Evolutionary conservation across 2,329 filamentous ascomycete species (phyloP), one percentile per base, ranked within the genome.

Genomic region (Tolypocladium amazonense): DNA sequence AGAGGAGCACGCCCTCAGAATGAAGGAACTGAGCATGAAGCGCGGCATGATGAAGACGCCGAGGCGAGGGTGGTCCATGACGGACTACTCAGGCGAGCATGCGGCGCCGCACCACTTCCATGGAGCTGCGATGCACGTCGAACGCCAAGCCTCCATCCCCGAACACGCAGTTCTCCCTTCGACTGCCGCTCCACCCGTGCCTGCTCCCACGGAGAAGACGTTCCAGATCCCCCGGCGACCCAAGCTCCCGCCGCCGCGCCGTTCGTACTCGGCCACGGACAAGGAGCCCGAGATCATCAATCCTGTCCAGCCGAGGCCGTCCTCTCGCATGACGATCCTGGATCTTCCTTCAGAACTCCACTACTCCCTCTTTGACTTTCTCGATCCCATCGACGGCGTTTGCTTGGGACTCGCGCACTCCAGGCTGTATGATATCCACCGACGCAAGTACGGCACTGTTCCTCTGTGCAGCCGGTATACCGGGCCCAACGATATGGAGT

Each of bases 331-430:
- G 56, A 75, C 75, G 20, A 72, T 87, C 9, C 67, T 76, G 43
- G 78, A 82, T 58, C 76, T 87, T 2, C 84, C 84, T 18, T 70
- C 78, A 0, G 84, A 87, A 70, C 73, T 87, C 14, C 83, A 86
- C 70, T 84, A 80, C 63, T 73, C 77, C 62, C 77, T 87, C 63
- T 84, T 86, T 66, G 82, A 85, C 69, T 80, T 81, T 63, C 79
- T 87, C 60, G 84, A 87, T 71, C 81, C 82, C 56, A 85, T 87
- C 63, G 84, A 87, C 71, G 82, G 83, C 66, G 82, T 81, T 45
- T 86, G 83, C 67, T 74, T 87, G 45, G 84, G 82, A 18, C 77
- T 87, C 58, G 79, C 83, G 43, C 83, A 79, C 73, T 76, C 76
- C 52, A 77, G 80, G 68, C 79, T 85, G 64, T 87, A 87, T 70